Evolutionary conservation across 192 early-diverging fungal genomes (phyloP), one percentile per base, ranked within the genome.

Genomic region (Dimargaris cristalligena): DNA sequence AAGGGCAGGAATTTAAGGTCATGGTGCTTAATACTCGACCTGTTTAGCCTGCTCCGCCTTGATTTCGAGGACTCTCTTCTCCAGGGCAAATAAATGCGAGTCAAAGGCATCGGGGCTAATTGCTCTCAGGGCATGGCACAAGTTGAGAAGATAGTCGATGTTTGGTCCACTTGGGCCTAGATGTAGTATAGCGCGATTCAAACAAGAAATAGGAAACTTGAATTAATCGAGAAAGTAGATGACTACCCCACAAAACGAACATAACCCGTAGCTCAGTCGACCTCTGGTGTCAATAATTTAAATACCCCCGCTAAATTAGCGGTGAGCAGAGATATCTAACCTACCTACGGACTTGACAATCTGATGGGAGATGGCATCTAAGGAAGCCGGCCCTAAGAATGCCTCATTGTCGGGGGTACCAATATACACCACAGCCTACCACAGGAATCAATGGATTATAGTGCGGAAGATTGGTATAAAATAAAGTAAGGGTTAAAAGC

Each of bases 361-460:
- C 31, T 87, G 79, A 9, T 63, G 28, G 0, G 85, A 85, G 28
- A 90, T 83, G 1, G 63, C 60, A 23, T 81, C 73, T 4, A 81
- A 23, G 1, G 76, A 67, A 13, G 79, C 77, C 3, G 83, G 80
- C 2, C 89, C 86, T 1, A 84, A 74, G 66, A 89, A 92, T n/a
- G 82, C 78, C 34, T 80, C 80, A 57, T 94, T 92, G 25, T 75
- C 60, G 25, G 77, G 80, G 4, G 79, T 79, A 26, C 78, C 91
- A 52, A 91, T 82, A 60, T 92, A 94, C 29, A 89, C 85, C 61
- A 87, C 62, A 1, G 88, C 90, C 63, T 80, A 60, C 13, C 18
- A 22, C 6, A 66, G 45, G n/a, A n/a, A n/a, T n/a, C n/a, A n/a
- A n/a, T n/a, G n/a, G n/a, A n/a, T n/a, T n/a, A n/a, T n/a, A n/a